Base-by-base conservation (phyloP, 306 rosid species). In the Trifolium pratense region DNA sequence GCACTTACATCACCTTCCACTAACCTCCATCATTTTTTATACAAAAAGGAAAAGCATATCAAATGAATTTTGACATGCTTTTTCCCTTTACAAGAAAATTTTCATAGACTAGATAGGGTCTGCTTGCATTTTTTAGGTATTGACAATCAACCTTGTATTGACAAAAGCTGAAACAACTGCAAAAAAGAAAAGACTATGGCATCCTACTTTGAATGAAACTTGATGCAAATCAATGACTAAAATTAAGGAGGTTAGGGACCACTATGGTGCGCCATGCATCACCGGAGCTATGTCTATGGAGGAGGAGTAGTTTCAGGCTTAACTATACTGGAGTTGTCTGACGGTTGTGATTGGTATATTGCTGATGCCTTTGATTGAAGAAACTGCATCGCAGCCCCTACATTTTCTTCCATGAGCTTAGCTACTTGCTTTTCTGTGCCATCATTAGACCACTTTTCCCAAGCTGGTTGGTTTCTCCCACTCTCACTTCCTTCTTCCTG, bases 361-460 rank as follows among this genome's bases (percentile, higher is more conserved):
- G 97, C 98, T 0, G 97, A 93, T 53, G 98, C 92, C 86, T 93
- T 93, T 5, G 97, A 85, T 84, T 93, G 97, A 78, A 93, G 97
- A 60, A 93, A 87, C 79, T 93, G 98, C 98, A 93, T 93, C 20
- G 98, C 98, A 0, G 93, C 84, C 53, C 98, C 98, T 5, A 93
- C 93, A 17, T 93, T 90, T 76, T 93, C 98, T 84, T 93, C 98
- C 97, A 93, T 93, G 13, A 93, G 92, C 85, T 93, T 93, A 31
- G 93, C 92, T 2, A 89, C 98, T 71, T 93, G 97, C 58, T 82
- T 81, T 76, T 93, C 98, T 1, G 97, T 93, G 75, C 98, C 96
- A 23, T 89, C 98, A 37, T 87, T 89, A 8, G 96, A 93, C 93
- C 96, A 93, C 85, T 90, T 93, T 77, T 93, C 98, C 98, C 98